phyloP scores from a whole-genome alignment of 192 early-diverging fungal genomes.

The Backusella mclennaniae region DNA sequence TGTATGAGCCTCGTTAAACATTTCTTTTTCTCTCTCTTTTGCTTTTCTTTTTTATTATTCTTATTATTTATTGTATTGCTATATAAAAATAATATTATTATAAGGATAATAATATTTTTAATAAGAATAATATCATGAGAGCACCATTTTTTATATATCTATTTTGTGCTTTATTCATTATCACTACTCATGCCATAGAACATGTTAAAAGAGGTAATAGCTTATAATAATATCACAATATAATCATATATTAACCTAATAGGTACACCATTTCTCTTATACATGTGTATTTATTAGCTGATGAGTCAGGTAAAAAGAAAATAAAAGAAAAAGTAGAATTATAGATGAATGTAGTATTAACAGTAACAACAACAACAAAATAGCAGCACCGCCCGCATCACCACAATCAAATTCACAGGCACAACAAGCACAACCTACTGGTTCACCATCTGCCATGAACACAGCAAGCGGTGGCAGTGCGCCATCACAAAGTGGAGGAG shows the following conservation, averaged over 20 bases:
- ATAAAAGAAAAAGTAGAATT: neutral
- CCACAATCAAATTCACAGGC: neutral
- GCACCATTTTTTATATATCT: neutral
- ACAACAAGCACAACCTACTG: neutral
- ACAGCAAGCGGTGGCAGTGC: neutral
- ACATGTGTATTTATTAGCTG: neutral
- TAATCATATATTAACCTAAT: neutral
- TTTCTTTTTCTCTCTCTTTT: neutral
- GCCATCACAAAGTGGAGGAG: neutral
- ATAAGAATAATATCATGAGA: neutral
- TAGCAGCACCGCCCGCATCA: neutral
- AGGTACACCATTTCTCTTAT: neutral
- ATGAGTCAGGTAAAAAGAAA: constrained; percentile 2
- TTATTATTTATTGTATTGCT: neutral
- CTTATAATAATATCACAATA: neutral
- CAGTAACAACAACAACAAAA: neutral
- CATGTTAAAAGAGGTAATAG: constrained; percentile 5
- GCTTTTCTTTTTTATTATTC: neutral
- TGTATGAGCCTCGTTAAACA: neutral
- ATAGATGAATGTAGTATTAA: neutral
- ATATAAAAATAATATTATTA: neutral
- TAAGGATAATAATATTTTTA: neutral
- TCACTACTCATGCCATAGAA: constrained; percentile 5
- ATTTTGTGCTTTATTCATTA: neutral
- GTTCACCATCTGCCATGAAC: neutral